Base-by-base conservation (phyloP, 176 grass and related monocot genomes). In the Pharus latifolius region DNA sequence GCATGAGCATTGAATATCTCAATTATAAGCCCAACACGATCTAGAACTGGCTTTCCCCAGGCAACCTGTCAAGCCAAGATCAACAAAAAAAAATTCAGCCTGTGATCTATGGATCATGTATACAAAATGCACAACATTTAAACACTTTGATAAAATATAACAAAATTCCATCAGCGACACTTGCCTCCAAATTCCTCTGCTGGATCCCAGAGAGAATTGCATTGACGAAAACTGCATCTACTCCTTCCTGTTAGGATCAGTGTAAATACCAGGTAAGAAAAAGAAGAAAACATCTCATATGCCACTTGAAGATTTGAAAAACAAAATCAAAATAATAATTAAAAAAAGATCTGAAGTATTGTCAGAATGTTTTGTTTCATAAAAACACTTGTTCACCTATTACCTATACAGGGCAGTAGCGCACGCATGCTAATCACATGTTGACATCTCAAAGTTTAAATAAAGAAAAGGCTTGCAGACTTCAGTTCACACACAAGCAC, bases 1-100 rank as follows among this genome's bases (percentile, higher is more conserved):
- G 89, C 94, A 60, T 98, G 89, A 78, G 94, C 94, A 90, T 98
- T 83, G 70, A 98, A 98, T 87, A 98, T 98, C 73, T 98, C 83
- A 80, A 93, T 98, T 71, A 98, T 98, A 82, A 98, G 84, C 20
- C 86, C 84, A 53, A 98, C 83, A 63, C 94, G 83, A 79, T 98
- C 94, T 63, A 98, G 71, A 80, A 98, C 89, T 16, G 94, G 84
- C 67, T 81, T 90, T 63, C 67, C 78, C 80, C 83, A 93, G 63
- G 77, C 80, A 77, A 83, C 78, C 94, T 97, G 63, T 23, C 40
- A 80, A 66, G 42, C 11, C 51, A 79, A 56, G 64, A 62, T 61
- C 17, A 67, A 68, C 5, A 58, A 3, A 47, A 81, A 66, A 43
- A 79, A 43, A 68, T 18, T n/a, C 52, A 46, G 24, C 22, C 20